A percentile compares a stretch with the other conserved stretches of the same genome.
These are phyloP conservation scores for Trametes maxima DNA, from an alignment of 768 basidiomycete genomes.

Conservation along the genomic window DNA sequence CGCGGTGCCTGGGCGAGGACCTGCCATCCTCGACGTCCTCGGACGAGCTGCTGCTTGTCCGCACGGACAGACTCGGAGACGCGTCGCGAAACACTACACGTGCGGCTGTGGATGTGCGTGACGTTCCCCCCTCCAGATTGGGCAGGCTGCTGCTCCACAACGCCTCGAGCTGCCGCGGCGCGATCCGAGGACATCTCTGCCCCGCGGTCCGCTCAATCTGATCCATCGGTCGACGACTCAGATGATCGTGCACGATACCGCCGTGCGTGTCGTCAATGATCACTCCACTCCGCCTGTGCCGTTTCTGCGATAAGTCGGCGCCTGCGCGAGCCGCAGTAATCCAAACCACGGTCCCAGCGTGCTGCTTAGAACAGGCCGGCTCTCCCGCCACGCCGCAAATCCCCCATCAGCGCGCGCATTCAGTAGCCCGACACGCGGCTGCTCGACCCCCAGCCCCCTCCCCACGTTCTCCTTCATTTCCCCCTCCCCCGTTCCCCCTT, in stretches of 20 bases:
- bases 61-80: not conserved
- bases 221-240: too few species aligned
- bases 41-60: not conserved
- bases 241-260: too few species aligned
- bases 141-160: constrained; percentile 6
- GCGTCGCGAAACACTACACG: not conserved
- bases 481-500: not conserved
- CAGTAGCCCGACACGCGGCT: constrained; percentile 16
- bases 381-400: constrained; percentile 23
- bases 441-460: constrained; percentile 8
- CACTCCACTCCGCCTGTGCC: not conserved
- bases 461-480: constrained; percentile 7
- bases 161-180: not conserved
- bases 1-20: constrained; percentile 2
- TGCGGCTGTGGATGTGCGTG: not conserved
- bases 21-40: constrained; percentile 11
- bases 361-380: constrained; percentile 3
- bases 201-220: too few species aligned
- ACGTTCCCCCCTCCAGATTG: not conserved
- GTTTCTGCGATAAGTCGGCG: constrained; percentile 7
- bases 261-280: too few species aligned
- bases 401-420: constrained; percentile 8
- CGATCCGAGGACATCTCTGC: too few species aligned
- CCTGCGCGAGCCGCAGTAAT: not conserved
- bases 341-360: not conserved